Evolutionary conservation across 352 stramenopile species (phyloP).

Genomic region (Pythium monospermum): DNA sequence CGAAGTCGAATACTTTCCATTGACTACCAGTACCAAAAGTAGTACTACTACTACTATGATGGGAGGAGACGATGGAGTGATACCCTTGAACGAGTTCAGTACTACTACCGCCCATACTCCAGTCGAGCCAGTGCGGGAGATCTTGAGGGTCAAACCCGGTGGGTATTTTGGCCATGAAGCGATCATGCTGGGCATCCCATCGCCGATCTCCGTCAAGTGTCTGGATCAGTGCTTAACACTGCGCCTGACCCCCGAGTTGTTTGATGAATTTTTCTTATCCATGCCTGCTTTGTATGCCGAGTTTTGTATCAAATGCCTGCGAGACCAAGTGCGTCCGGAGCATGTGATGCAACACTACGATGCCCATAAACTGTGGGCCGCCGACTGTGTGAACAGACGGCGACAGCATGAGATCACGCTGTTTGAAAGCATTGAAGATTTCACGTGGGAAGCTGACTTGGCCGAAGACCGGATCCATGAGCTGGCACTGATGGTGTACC

Average conservation of each 20-base stretch:
- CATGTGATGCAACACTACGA: constrained; percentile 73
- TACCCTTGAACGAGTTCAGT: no score
- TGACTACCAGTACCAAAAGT: background rate
- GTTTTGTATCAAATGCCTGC: constrained; percentile 67
- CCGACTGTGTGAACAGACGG: constrained; percentile 41
- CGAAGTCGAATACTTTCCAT: constrained; percentile 20
- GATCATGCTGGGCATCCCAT: constrained; percentile 42
- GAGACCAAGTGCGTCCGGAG: constrained; percentile 34
- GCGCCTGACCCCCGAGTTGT: constrained; percentile 31
- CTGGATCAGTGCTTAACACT: constrained; percentile 46
- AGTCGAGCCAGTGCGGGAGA: constrained; percentile 12
- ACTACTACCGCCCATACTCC: no score
- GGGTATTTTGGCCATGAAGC: constrained; percentile 68
- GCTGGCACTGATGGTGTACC: constrained; percentile 50
- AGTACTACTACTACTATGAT: no score
- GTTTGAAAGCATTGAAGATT: constrained; percentile 68
- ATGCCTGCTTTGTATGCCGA: constrained; percentile 55
- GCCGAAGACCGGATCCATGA: constrained; percentile 48
- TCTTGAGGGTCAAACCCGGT: constrained; percentile 35
- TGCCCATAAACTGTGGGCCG: constrained; percentile 47
- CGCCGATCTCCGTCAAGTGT: constrained; percentile 28
- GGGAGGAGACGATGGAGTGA: no score
- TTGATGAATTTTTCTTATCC: constrained; percentile 50
- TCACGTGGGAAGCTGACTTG: constrained; percentile 48
- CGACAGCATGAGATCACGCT: constrained; percentile 45